Evolutionary conservation across 257 asterid species (phyloP).

Genomic region (Eucommia ulmoides): DNA sequence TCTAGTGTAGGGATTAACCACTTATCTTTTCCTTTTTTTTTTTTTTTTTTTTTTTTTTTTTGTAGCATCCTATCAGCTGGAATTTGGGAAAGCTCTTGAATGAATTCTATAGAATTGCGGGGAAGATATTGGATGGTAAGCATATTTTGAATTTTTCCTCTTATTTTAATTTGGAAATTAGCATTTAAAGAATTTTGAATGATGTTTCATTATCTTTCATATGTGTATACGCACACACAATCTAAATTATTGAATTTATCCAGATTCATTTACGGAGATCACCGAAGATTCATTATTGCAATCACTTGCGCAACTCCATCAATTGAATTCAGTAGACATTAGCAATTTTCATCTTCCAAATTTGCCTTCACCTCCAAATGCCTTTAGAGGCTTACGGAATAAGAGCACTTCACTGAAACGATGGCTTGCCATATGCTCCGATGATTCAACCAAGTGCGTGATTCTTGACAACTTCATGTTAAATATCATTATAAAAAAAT

Average conservation of each 20-base stretch:
- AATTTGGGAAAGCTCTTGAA: conserved; percentile 52
- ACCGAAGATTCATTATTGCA: conserved; percentile 50
- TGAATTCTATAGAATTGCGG: conserved; percentile 57
- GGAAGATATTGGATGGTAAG: conserved; percentile 41
- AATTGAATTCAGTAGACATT: conserved; percentile 29
- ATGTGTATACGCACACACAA: too few species aligned
- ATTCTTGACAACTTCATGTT: background rate
- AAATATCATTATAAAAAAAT: background rate
- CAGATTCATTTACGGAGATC: conserved; percentile 62
- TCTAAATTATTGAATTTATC: conserved; percentile 14
- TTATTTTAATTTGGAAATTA: background rate
- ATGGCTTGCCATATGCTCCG: conserved; percentile 80
- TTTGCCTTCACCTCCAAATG: conserved; percentile 63
- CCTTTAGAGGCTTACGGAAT: conserved; percentile 81
- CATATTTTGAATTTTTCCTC: conserved; percentile 2
- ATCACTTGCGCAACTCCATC: conserved; percentile 43
- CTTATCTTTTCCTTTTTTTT: too few species aligned
- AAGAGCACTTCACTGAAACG: conserved; percentile 68
- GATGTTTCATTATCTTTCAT: background rate
- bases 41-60: conserved; percentile 13
- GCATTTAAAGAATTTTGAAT: background rate
- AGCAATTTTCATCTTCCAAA: conserved; percentile 49
- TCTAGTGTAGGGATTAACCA: too few species aligned
- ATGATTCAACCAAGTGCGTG: conserved; percentile 68
- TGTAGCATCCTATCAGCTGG: conserved; percentile 86